Evolutionary conservation across 1,139 yeast species (phyloP).

Genomic region (Meyerozyma athensensis): DNA sequence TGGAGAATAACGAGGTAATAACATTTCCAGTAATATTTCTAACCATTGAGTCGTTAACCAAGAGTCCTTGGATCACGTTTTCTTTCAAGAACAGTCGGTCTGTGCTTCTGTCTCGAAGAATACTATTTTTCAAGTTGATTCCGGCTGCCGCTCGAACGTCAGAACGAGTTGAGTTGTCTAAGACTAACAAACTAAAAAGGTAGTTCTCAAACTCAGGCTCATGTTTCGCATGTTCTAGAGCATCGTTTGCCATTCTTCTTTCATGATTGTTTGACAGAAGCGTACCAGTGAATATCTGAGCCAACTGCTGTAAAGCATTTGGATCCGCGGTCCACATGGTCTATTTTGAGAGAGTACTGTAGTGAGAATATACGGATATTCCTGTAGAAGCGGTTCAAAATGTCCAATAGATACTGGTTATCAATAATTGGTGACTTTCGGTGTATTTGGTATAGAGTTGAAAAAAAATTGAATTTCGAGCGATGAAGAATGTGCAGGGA

Average conservation of each 20-base stretch:
- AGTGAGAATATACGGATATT: neutral
- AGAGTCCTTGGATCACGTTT: slow-evolving; percentile 65
- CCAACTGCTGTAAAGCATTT: slow-evolving; percentile 57
- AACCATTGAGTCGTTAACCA: slow-evolving; percentile 55
- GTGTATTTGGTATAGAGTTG: too few relatives aligned
- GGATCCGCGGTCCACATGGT: slow-evolving; percentile 57
- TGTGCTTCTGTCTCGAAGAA: slow-evolving; percentile 35
- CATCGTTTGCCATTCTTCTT: slow-evolving; percentile 60
- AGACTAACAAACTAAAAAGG: slow-evolving; percentile 62
- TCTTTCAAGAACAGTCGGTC: slow-evolving; percentile 53
- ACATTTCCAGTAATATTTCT: slow-evolving; percentile 90
- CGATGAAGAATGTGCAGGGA: slow-evolving; percentile 2
- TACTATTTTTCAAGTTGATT: slow-evolving; percentile 69
- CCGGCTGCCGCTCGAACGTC: slow-evolving; percentile 89
- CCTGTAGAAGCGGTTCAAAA: neutral
- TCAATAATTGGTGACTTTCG: neutral
- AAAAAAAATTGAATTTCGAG: neutral
- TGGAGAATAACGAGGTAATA: slow-evolving; percentile 72
- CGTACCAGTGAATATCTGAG: slow-evolving; percentile 60
- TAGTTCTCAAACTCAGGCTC: slow-evolving; percentile 81
- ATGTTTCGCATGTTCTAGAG: slow-evolving; percentile 59
- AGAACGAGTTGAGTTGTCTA: slow-evolving; percentile 40
- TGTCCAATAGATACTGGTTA: neutral
- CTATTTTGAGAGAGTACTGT: neutral
- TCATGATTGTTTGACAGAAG: slow-evolving; percentile 52